A percentile compares a stretch with the other conserved stretches of the same genome.
Evolutionary conservation across 768 basidiomycete genomes (phyloP).

Genomic region (Russula sp.): DNA sequence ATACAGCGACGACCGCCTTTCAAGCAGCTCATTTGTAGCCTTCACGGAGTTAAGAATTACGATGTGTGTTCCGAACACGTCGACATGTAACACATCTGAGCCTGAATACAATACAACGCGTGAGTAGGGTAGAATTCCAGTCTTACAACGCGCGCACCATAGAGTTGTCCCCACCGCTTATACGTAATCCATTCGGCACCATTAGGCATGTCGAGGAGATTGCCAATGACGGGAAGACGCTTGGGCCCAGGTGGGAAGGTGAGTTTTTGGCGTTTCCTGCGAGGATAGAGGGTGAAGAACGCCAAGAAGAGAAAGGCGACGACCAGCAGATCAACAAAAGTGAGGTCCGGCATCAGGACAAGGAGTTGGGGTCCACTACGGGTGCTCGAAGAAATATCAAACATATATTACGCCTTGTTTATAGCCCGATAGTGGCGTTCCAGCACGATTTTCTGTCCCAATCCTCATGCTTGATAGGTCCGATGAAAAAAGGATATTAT

Average conservation of each 20-base stretch:
- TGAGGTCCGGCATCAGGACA: neutral
- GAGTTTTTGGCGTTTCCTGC: conserved; percentile 1
- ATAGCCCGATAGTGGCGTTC: neutral
- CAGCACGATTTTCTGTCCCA: neutral
- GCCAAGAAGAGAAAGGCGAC: neutral
- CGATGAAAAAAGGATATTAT: neutral
- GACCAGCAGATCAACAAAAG: conserved; percentile 1
- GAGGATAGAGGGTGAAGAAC: neutral
- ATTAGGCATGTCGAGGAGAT: conserved; percentile 22
- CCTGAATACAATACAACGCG: neutral
- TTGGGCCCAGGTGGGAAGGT: conserved; percentile 18
- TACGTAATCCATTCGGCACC: conserved; percentile 21
- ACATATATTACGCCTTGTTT: neutral
- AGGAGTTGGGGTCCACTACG: neutral
- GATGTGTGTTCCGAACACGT: conserved; percentile 23
- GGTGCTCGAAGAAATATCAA: neutral
- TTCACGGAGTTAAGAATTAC: conserved; percentile 26
- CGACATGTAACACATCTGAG: conserved; percentile 24
- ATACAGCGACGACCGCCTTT: conserved; percentile 26
- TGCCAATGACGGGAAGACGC: conserved; percentile 24
- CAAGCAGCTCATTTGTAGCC: conserved; percentile 28
- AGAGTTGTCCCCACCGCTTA: conserved; percentile 20
- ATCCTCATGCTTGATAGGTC: neutral
- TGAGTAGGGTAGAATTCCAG: neutral
- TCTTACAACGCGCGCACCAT: conserved; percentile 10